These are phyloP conservation scores for Glycine latifolia DNA, from an alignment of 306 rosid genomes.

Conservation along the genomic window DNA sequence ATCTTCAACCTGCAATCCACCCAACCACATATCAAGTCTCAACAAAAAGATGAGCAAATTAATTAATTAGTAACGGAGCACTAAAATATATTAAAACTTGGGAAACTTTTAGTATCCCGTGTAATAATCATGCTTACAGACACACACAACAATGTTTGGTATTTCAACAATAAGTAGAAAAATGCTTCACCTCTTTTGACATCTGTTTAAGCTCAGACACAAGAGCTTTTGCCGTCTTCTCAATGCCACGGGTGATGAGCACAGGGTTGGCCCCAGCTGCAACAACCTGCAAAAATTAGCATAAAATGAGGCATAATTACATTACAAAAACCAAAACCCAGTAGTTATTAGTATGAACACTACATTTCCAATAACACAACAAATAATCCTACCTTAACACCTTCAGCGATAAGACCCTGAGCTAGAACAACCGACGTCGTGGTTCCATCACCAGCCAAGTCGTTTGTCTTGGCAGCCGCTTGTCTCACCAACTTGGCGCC, in stretches of 20 bases:
- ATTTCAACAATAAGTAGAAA: neutral
- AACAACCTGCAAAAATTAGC: slow-evolving; percentile 68
- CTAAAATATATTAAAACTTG: neutral
- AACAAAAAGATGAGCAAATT: neutral
- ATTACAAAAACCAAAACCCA: slow-evolving; percentile 7
- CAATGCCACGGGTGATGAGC: slow-evolving; percentile 95
- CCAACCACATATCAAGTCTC: slow-evolving; percentile 13
- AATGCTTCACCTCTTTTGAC: slow-evolving; percentile 81
- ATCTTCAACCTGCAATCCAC: slow-evolving; percentile 86
- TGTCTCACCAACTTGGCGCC: slow-evolving; percentile 99
- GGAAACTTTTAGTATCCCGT: neutral
- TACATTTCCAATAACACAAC: neutral
- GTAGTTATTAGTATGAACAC: neutral
- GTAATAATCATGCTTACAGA: neutral
- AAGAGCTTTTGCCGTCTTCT: slow-evolving; percentile 85
- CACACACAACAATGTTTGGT: neutral
- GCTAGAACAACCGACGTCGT: slow-evolving; percentile 99
- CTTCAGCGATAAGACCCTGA: slow-evolving; percentile 98
- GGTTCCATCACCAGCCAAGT: slow-evolving; percentile 99
- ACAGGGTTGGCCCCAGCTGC: slow-evolving; percentile 99
- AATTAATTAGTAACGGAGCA: neutral
- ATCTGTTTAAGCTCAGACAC: slow-evolving; percentile 81
- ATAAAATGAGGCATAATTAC: neutral
- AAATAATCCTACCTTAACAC: slow-evolving; percentile 87
- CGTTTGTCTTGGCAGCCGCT: slow-evolving; percentile 99